Evolutionary conservation across 768 basidiomycete species (phyloP), one percentile per base, ranked within the genome.

Genomic region (Naganishia vaughanmartiniae): DNA sequence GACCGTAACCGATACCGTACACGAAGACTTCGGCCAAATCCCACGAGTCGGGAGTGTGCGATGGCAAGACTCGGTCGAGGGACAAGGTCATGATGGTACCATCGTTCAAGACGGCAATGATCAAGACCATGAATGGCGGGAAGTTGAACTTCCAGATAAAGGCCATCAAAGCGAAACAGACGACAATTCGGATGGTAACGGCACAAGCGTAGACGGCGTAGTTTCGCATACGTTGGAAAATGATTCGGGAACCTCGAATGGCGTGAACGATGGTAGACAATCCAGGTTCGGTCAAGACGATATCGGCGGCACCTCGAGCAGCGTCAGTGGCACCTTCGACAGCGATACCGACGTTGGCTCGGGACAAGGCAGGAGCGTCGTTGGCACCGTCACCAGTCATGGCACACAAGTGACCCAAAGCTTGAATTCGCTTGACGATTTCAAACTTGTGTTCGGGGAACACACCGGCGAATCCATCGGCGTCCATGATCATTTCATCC

Each of bases 361-460:
- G 92, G 71, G 94, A 95, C 48, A 98, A 86, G 79, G 95, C 95
- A 66, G 95, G 95, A 68, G 95, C 95, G 74, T 98, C 94, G 81
- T 97, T 98, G 79, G 95, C 95, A 87, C 95, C 95, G 78, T 97
- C 95, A 86, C 95, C 95, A 81, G 95, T 98, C 95, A 98, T 98
- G 70, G 95, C 95, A 82, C 91, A 92, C 71, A 96, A 84, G 83
- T 96, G 93, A 58, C 93, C 95, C 72, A 97, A 89, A 80, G 88
- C 92, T 81, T 98, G 95, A 67, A 98, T 89, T 75, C 94, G 91
- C 85, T 95, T 96, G 84, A 98, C 95, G 73, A 98, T 98, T 83
- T 98, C 95, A 81, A 95, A 98, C 87, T 97, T 97, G 90, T 96
- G 95, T 84, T 95, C 94, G 69, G 93, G 93, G 92, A 95, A 98